phyloP scores from a whole-genome alignment of 805 yeast species.

The Yamadazyma ubonensis region DNA sequence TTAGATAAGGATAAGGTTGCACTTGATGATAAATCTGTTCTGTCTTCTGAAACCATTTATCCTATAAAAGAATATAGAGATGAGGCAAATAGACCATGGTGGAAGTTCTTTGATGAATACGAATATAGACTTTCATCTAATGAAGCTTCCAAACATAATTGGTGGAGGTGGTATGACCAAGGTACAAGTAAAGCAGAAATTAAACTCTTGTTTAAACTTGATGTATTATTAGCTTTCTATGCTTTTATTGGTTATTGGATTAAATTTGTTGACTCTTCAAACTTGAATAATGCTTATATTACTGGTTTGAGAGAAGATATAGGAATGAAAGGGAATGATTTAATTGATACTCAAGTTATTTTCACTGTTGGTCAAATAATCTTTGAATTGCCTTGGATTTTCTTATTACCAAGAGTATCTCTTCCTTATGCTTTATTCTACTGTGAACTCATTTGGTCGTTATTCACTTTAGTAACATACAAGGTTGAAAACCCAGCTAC shows the following conservation, averaged over 20 bases:
- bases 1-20: conserved; percentile 5
- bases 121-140: conserved; percentile 25
- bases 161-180: conserved; percentile 26
- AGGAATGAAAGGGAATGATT: conserved; percentile 29
- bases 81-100: conserved; percentile 53
- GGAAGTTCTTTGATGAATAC: conserved; percentile 42
- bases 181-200: conserved; percentile 29
- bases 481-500: conserved; percentile 18
- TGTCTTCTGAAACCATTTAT: neutral
- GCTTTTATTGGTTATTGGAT: conserved; percentile 14
- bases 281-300: conserved; percentile 25
- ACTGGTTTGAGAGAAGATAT: conserved; percentile 33
- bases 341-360: conserved; percentile 26
- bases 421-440: conserved; percentile 16
- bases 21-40: neutral
- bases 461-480: conserved; percentile 22
- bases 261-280: conserved; percentile 13
- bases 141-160: conserved; percentile 19
- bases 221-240: conserved; percentile 16
- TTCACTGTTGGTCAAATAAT: conserved; percentile 25
- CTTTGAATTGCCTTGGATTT: conserved; percentile 27
- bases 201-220: conserved; percentile 29
- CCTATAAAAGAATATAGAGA: conserved; percentile 35
- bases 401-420: conserved; percentile 21
- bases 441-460: conserved; percentile 21